Conservation (phyloP, 345 rosid species). For the Balakata baccata region DNA sequence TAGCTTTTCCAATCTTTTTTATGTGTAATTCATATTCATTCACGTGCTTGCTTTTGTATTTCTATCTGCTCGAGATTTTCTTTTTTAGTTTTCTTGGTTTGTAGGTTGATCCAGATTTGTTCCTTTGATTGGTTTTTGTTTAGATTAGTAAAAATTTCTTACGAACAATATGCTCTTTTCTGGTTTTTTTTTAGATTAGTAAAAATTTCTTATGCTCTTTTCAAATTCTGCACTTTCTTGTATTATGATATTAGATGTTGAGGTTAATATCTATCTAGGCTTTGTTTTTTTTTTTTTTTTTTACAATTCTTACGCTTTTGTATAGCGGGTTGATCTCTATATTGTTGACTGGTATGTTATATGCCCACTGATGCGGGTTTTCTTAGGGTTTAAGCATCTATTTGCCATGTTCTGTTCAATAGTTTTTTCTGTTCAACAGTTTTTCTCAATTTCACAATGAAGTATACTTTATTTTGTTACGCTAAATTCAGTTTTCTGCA, state of each 20-base stretch:
- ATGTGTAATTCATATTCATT: neutral
- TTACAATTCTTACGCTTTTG: neutral
- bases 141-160: neutral
- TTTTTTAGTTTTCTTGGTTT: neutral
- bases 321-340: neutral
- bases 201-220: neutral
- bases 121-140: conserved; percentile 10
- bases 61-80: neutral
- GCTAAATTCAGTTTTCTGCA: neutral
- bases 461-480: neutral
- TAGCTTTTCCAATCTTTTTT: conserved; percentile 4
- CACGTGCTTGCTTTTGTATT: neutral
- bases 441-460: neutral
- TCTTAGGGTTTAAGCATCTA: neutral
- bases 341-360: neutral
- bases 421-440: no score
- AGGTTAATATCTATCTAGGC: no score
- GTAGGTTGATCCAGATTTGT: neutral
- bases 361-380: neutral
- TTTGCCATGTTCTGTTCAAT: neutral
- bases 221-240: neutral
- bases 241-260: neutral
- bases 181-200: conserved; percentile 11
- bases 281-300: no score
- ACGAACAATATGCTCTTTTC: neutral